Evolutionary conservation across 352 stramenopile genomes (phyloP).

Genomic region (Poterioochromonas sp.): DNA sequence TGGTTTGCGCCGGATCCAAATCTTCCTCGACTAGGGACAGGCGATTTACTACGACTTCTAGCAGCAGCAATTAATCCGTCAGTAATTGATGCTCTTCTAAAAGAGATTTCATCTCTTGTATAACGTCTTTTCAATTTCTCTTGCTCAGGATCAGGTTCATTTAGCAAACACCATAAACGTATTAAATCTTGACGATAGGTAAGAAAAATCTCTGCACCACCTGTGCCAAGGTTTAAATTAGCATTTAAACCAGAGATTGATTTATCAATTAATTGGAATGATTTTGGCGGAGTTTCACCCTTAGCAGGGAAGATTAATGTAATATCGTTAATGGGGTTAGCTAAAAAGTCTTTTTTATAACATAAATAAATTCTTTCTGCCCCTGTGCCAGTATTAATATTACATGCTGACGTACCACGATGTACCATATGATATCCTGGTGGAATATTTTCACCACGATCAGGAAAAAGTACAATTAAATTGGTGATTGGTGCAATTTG

Average conservation of each 20-base stretch:
- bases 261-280: slow-evolving; percentile 63
- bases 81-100: background rate
- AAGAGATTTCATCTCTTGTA: too few relatives aligned
- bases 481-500: background rate
- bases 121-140: too few relatives aligned
- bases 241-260: slow-evolving; percentile 57
- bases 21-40: background rate
- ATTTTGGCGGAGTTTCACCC: slow-evolving; percentile 55
- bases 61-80: background rate
- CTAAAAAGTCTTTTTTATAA: slow-evolving; percentile 58
- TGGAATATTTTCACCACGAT: slow-evolving; percentile 41
- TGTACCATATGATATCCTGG: slow-evolving; percentile 36
- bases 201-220: slow-evolving; percentile 52
- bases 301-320: slow-evolving; percentile 53
- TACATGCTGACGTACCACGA: slow-evolving; percentile 35
- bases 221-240: slow-evolving; percentile 52
- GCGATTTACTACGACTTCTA: background rate
- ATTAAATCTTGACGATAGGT: slow-evolving; percentile 62
- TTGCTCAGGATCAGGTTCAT: background rate
- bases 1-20: background rate
- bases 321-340: slow-evolving; percentile 58
- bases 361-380: slow-evolving; percentile 61
- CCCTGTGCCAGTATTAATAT: slow-evolving; percentile 44
- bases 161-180: slow-evolving; percentile 51
- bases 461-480: slow-evolving; percentile 45